Base-by-base conservation (phyloP, 2,329 filamentous ascomycete genomes). In the Fusarium continuum region DNA sequence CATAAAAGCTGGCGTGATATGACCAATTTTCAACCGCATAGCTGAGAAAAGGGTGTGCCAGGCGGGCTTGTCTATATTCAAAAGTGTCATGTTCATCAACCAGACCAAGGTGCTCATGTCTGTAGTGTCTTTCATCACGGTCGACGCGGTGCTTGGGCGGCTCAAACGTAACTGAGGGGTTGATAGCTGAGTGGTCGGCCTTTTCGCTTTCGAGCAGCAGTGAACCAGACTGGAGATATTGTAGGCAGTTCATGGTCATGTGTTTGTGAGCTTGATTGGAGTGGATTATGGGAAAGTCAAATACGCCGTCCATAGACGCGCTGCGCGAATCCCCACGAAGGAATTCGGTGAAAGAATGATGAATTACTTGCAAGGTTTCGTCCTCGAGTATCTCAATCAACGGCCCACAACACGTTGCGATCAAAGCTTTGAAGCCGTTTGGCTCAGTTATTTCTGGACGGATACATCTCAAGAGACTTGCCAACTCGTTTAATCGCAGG, bases 301-400 rank as follows among this genome's bases (percentile, higher is more conserved):
- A 32, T 8, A 3, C n/a, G 5, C 22, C 16, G 9, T 26, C 13
- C 1, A 9, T 16, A 4, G 23, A 11, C 0, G 6, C 9, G 10
- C 17, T 50, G 3, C 70, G 63, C 9, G 14, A 64, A 44, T 62
- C 53, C 8, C 74, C 76, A 2, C 73, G 71, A 10, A 82, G 61
- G 54, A 78, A 83, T 48, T 83, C 80, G 4, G 80, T 82, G 34
- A 83, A 77, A 1, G 79, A 82, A 47, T 82, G 80, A 57, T 83
- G 80, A 7, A 82, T 76, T 6, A 82, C 74, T 16, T 74, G 74
- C 9, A 82, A 55, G 0, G 76, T 78, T 47, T 80, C 80, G 43
- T 82, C 78, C 16, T 79, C 76, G 3, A 79, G 67, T 17, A 81
- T 69, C 55, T 82, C 79, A 2, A 82, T 57, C 26, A 82, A 60